Evolutionary conservation across 2,329 filamentous ascomycete genomes (phyloP).

Genomic region (Penicillium vulpinum): DNA sequence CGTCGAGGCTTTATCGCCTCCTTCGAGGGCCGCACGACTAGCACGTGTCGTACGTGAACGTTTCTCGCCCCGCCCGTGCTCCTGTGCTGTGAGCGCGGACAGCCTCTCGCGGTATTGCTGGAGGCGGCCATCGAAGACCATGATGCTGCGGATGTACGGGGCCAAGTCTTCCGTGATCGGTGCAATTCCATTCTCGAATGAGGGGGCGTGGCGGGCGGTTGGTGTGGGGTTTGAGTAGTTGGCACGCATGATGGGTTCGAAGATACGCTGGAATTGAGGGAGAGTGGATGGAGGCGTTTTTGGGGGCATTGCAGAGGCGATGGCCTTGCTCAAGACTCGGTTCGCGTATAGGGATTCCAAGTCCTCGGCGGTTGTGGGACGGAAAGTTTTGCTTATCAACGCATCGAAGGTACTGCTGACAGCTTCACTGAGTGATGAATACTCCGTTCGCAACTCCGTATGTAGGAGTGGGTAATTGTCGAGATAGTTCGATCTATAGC

Average conservation of each 20-base stretch:
- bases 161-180: constrained; percentile 75
- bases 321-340: constrained; percentile 33
- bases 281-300: constrained; percentile 31
- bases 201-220: constrained; percentile 55
- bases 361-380: constrained; percentile 16
- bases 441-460: constrained; percentile 50
- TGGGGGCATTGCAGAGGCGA: constrained; percentile 10
- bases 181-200: constrained; percentile 70
- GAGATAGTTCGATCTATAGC: constrained; percentile 56
- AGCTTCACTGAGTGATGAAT: constrained; percentile 39
- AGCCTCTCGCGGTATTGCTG: constrained; percentile 66
- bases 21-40: constrained; percentile 74
- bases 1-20: constrained; percentile 65
- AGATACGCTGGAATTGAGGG: constrained; percentile 47
- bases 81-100: constrained; percentile 61
- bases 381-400: constrained; percentile 29
- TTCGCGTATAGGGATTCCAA: constrained; percentile 27
- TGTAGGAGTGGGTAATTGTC: constrained; percentile 57
- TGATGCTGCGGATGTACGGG: constrained; percentile 85
- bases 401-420: constrained; percentile 36
- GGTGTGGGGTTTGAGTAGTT: constrained; percentile 34
- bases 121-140: constrained; percentile 70
- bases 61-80: constrained; percentile 50
- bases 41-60: constrained; percentile 70
- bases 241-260: constrained; percentile 53